Base-by-base conservation (phyloP, 208 protist species). In the Crithidia bombi region DNA sequence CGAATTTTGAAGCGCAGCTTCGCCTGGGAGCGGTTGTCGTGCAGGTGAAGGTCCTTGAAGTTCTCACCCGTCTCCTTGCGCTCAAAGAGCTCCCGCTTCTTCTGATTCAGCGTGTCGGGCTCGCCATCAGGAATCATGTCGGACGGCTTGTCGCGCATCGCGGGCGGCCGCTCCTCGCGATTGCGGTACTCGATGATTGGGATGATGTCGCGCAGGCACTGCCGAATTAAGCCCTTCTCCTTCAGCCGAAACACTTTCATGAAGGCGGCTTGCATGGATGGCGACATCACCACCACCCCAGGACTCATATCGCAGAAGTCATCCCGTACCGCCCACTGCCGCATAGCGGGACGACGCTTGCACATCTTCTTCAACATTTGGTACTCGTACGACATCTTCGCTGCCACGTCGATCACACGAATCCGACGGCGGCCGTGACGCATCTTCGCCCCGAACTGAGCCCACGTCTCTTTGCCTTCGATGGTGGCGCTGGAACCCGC, bases 321-420 rank as follows among this genome's bases (percentile, higher is more conserved):
- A 71, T 96, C 88, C 21, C 91, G 86, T 61, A 96, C 82, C 6
- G 79, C 75, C 85, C 88, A 96, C 79, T 96, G 91, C 55, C 91
- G 87, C 83, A 96, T 90, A n/a, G 85, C 73, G 7, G 91, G 91
- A 15, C 90, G 87, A 14, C 82, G 78, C 59, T 85, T 81, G 61
- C 89, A 96, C 86, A 93, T 92, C 68, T 90, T 94, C 72, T 94
- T 92, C 12, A 96, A 67, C 69, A 87, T 83, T 75, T 97, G 90
- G 65, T 98, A 96, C 71, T 97, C 93, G 79, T 97, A 98, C 33
- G 88, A 89, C 77, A 98, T 93, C 69, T 94, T 92, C 9, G 94
- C 78, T 12, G 92, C 94, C 11, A 95, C 75, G 54, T 96, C 94
- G 69, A 97, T 96, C 2, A 90, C 83, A 39, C 83, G 85, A 46